Evolutionary conservation across 2,329 filamentous ascomycete species (phyloP).

Genomic region (Fusarium sp.): DNA sequence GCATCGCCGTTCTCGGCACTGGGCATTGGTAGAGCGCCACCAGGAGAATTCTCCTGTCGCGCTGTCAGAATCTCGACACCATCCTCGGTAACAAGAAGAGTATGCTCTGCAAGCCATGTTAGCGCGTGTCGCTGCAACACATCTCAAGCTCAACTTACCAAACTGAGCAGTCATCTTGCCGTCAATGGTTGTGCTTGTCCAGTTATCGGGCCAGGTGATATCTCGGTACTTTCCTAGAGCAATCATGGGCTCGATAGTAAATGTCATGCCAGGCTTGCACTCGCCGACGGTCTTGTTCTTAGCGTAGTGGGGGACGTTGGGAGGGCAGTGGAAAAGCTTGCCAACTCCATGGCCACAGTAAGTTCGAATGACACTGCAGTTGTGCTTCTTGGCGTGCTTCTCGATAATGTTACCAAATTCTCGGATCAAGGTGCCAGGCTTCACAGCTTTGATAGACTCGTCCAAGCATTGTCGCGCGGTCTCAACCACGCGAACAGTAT

Average conservation of each 20-base stretch:
- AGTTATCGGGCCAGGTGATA: constrained; percentile 98
- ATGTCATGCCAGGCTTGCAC: constrained; percentile 97
- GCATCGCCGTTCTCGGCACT: constrained; percentile 32
- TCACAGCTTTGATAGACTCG: constrained; percentile 90
- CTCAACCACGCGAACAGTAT: constrained; percentile 91
- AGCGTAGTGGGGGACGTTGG: constrained; percentile 95
- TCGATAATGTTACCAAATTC: constrained; percentile 96
- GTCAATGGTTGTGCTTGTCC: constrained; percentile 94
- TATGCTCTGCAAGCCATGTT: constrained; percentile 71
- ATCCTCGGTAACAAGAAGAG: constrained; percentile 82
- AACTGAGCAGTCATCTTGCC: constrained; percentile 94
- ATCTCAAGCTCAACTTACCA: constrained; percentile 63
- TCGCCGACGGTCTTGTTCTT: constrained; percentile 98
- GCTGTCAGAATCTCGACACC: constrained; percentile 86
- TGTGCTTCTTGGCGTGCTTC: constrained; percentile 86
- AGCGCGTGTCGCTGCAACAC: constrained; percentile 23
- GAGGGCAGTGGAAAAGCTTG: constrained; percentile 90
- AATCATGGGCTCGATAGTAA: constrained; percentile 99
- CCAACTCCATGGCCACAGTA: constrained; percentile 98
- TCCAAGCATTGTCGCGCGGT: constrained; percentile 89
- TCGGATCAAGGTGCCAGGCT: constrained; percentile 91
- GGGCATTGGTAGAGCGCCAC: constrained; percentile 75
- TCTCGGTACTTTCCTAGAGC: constrained; percentile 90
- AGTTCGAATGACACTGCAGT: constrained; percentile 92
- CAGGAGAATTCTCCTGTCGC: constrained; percentile 77